Percentiles rank a stretch among this genome's conserved stretches.
Conservation (phyloP, 1,284 basidiomycete species). For the Fistulina hepatica region DNA sequence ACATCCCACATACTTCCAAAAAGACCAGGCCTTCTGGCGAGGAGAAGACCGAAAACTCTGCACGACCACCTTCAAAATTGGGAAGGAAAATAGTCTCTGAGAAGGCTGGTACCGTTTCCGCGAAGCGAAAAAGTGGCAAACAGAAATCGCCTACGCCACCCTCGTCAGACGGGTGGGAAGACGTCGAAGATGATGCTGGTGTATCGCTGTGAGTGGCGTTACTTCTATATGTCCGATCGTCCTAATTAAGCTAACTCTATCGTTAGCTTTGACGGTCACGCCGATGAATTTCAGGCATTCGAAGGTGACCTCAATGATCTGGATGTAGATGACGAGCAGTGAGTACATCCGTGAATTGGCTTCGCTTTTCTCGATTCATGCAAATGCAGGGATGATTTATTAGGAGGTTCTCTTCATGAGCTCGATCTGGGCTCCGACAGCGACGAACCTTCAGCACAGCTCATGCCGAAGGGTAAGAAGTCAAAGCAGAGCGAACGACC, state of each 20-base stretch:
- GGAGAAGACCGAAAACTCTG: conserved; percentile 13
- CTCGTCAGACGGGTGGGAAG: conserved; percentile 60
- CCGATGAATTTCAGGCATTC: too few relatives aligned
- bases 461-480: conserved; percentile 30
- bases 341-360: conserved; percentile 10
- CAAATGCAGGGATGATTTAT: conserved; percentile 28
- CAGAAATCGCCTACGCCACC: conserved; percentile 25
- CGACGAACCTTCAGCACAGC: conserved; percentile 30
- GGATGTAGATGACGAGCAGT: conserved; percentile 34
- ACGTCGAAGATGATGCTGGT: conserved; percentile 39
- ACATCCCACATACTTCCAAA: conserved; percentile 36
- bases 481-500: conserved; percentile 43
- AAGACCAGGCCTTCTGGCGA: conserved; percentile 33
- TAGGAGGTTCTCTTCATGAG: conserved; percentile 47
- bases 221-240: conserved; percentile 10
- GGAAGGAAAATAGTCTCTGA: conserved; percentile 5
- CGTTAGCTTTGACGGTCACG: too few relatives aligned
- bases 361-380: conserved; percentile 2
- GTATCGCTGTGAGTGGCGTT: conserved; percentile 32
- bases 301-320: conserved; percentile 42
- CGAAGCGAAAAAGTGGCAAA: conserved; percentile 15
- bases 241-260: too few relatives aligned
- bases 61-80: too few relatives aligned
- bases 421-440: conserved; percentile 62
- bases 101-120: conserved; percentile 10